Evolutionary conservation across 768 basidiomycete genomes (phyloP).

Genomic region (Serendipita sp.): DNA sequence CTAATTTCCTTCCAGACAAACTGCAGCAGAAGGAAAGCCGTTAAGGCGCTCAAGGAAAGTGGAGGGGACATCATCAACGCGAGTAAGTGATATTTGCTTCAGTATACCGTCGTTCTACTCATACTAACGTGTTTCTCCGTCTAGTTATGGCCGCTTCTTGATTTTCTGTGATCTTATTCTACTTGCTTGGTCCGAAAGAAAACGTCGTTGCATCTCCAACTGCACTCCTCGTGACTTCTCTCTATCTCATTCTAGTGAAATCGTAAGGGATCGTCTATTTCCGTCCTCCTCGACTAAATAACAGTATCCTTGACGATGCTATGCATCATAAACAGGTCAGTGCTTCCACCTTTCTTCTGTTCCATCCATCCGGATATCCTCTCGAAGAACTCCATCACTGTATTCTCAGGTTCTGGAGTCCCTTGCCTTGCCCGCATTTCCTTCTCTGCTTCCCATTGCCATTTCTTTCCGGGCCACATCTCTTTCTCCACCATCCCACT

Average conservation of each 20-base stretch:
- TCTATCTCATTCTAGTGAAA: not conserved
- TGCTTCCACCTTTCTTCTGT: slow-evolving; percentile 38
- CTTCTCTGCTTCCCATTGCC: slow-evolving; percentile 23
- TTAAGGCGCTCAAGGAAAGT: slow-evolving; percentile 76
- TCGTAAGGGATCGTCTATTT: too few relatives aligned
- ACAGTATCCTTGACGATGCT: slow-evolving; percentile 10
- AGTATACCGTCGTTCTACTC: not conserved
- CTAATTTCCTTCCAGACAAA: slow-evolving; percentile 37
- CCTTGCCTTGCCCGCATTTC: slow-evolving; percentile 25
- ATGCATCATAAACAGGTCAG: slow-evolving; percentile 28
- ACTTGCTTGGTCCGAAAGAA: too few relatives aligned
- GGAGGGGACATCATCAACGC: slow-evolving; percentile 94
- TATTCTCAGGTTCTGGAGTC: not conserved
- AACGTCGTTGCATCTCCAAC: too few relatives aligned
- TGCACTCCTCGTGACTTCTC: not conserved
- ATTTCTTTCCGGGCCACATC: slow-evolving; percentile 67
- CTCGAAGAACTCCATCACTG: slow-evolving; percentile 60
- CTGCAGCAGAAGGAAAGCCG: slow-evolving; percentile 85
- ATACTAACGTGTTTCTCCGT: slow-evolving; percentile 1
- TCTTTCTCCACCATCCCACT: slow-evolving; percentile 68
- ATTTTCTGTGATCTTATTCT: slow-evolving; percentile 14
- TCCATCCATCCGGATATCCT: slow-evolving; percentile 59
- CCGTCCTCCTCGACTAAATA: not conserved
- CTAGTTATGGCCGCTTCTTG: slow-evolving; percentile 86
- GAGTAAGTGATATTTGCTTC: slow-evolving; percentile 40